phyloP scores from a whole-genome alignment of 371 early-diverging fungal species.

The Rhizopus stolonifer region DNA sequence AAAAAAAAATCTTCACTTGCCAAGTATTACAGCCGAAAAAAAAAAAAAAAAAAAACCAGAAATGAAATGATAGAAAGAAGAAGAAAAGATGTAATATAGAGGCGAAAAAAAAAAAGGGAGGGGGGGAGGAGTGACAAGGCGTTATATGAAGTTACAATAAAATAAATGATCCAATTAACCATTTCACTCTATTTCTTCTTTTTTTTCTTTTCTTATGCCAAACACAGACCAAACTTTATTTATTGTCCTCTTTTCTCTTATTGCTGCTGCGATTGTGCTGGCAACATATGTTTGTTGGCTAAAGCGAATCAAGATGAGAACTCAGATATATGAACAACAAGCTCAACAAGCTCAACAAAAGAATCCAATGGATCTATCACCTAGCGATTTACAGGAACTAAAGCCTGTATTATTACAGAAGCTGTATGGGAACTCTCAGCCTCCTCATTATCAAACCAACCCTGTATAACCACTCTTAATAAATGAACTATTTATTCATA shows the following conservation, averaged over 20 bases:
- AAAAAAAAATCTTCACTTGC: too few relatives aligned
- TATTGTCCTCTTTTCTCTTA: conserved; percentile 21
- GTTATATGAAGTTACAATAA: background rate
- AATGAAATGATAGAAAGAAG: too few relatives aligned
- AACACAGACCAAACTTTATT: conserved; percentile 25
- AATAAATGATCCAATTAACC: too few relatives aligned
- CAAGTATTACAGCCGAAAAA: too few relatives aligned
- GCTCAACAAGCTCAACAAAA: conserved; percentile 8
- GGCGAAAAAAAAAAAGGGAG: too few relatives aligned
- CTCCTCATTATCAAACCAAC: background rate
- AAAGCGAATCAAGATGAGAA: conserved; percentile 18
- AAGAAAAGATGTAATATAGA: too few relatives aligned
- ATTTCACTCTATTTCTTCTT: background rate
- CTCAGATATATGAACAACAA: conserved; percentile 19
- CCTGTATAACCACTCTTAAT: background rate
- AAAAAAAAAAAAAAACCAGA: too few relatives aligned
- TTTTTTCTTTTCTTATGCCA: conserved; percentile 9
- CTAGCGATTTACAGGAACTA: conserved; percentile 19
- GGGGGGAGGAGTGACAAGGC: background rate
- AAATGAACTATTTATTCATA: too few relatives aligned
- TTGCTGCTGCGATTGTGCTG: conserved; percentile 15
- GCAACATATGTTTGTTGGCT: conserved; percentile 24
- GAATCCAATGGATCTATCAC: background rate
- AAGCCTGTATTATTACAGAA: conserved; percentile 25
- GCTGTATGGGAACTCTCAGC: conserved; percentile 5